A percentile compares a stretch with the other conserved stretches of the same genome.
phyloP scores from a whole-genome alignment of 345 rosid genomes.

The Kandelia obovata region DNA sequence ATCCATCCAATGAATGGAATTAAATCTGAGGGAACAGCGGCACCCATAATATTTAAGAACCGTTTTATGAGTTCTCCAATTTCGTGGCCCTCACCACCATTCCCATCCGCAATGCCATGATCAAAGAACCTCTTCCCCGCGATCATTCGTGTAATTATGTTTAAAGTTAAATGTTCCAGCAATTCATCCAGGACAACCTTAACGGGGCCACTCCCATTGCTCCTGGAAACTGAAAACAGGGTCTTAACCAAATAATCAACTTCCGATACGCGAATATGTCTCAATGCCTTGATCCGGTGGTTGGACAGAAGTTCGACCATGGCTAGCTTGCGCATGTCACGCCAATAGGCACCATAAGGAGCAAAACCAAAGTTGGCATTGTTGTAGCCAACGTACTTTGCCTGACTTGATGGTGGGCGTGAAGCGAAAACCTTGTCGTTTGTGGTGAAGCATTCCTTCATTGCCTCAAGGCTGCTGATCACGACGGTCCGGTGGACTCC shows the following conservation, averaged over 20 bases:
- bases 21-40: constrained; percentile 12
- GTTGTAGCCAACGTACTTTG: constrained; percentile 12
- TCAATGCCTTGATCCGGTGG: constrained; percentile 10
- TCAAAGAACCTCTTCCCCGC: constrained; percentile 13
- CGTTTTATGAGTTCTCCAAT: constrained; percentile 6
- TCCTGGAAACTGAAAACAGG: neutral
- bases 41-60: constrained; percentile 3
- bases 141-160: constrained; percentile 10
- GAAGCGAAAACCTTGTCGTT: constrained; percentile 14
- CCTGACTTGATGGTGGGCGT: constrained; percentile 13
- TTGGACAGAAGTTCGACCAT: constrained; percentile 14
- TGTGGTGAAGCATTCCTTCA: constrained; percentile 19
- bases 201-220: neutral
- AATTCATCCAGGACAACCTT: neutral
- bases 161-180: neutral
- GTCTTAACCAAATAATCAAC: neutral
- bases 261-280: neutral
- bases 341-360: constrained; percentile 19
- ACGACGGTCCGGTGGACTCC: constrained; percentile 21
- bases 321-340: constrained; percentile 10
- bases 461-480: constrained; percentile 8
- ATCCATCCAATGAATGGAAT: constrained; percentile 14
- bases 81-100: neutral
- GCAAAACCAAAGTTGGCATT: constrained; percentile 13
- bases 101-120: neutral